Evolutionary conservation across 768 basidiomycete species (phyloP).

Genomic region (Pulveroboletus sp.): DNA sequence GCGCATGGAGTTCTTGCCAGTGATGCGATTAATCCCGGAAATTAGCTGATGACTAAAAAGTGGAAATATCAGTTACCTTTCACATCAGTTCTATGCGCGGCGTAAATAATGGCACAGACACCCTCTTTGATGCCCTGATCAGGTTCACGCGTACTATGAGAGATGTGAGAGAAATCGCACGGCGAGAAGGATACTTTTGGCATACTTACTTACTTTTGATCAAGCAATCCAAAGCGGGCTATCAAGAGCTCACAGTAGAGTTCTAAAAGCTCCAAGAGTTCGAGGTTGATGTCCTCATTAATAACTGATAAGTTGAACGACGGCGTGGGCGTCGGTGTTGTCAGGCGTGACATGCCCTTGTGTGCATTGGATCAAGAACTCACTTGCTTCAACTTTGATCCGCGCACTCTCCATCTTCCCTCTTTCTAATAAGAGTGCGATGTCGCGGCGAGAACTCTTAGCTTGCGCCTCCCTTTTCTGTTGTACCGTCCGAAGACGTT

Average conservation of each 20-base stretch:
- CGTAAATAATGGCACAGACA: slow-evolving; percentile 82
- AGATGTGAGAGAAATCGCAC: slow-evolving; percentile 6
- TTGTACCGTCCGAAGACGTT: slow-evolving; percentile 78
- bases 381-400: slow-evolving; percentile 81
- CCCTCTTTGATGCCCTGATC: slow-evolving; percentile 86
- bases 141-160: slow-evolving; percentile 66
- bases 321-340: slow-evolving; percentile 14
- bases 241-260: slow-evolving; percentile 92
- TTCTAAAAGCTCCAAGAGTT: slow-evolving; percentile 88
- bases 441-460: slow-evolving; percentile 68
- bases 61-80: slow-evolving; percentile 50
- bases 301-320: slow-evolving; percentile 47
- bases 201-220: slow-evolving; percentile 72
- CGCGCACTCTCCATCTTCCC: slow-evolving; percentile 81
- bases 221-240: slow-evolving; percentile 87
- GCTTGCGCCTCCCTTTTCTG: slow-evolving; percentile 91
- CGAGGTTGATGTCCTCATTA: slow-evolving; percentile 79
- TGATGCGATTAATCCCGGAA: background rate
- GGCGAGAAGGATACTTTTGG: slow-evolving; percentile 1
- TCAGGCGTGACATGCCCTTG: slow-evolving; percentile 3
- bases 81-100: slow-evolving; percentile 86
- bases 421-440: slow-evolving; percentile 73
- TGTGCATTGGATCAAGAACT: slow-evolving; percentile 25
- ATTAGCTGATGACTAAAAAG: slow-evolving; percentile 1
- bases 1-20: slow-evolving; percentile 71